Evolutionary conservation across 2,329 filamentous ascomycete species (phyloP), one percentile per base, ranked within the genome.

Genomic region (Myriosclerotinia duriaeana): DNA sequence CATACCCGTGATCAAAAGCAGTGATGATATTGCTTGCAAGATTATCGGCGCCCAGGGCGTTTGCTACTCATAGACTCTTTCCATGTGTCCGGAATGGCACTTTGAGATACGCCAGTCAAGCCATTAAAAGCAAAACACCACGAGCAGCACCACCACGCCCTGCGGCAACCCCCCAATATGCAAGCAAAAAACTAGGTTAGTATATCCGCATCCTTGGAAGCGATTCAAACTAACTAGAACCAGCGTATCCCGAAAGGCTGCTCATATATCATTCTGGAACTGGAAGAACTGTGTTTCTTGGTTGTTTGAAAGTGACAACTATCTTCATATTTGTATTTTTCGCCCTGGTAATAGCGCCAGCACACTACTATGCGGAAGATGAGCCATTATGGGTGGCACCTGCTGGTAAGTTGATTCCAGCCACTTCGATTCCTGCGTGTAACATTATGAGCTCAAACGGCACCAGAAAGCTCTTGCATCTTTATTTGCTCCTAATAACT

Each of bases 231-330:
- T 63, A 15, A 62, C 14, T 40, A 1, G 4, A 26, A 9, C 15
- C 52, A 85, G 83, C 78, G 44, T 83, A 84, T 67, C 85, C 87
- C 0, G 82, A 86, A 69, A 80, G 80, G 17, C 75, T 93, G 38
- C 82, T 92, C 71, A 84, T 96, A 69, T 96, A 91, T 77, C 89
- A 93, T 78, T 87, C 87, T 64, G 90, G 91, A 63, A 89, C 86
- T 0, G 83, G 83, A 11, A 83, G 85, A 67, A 89, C 85, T 40
- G 85, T 87, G 8, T 88, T 90, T 71, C 78, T 94, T 55, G 90
- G 89, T 59, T 85, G 87, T 74, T 77, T 91, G 69, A 92, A 92
- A 73, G 79, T 94, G 66, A 87, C 87, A 0, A 88, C 89, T 3
- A 82, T 95, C 52, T 85, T 92, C 68, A 77, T 90, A 50, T 89